Percentiles rank a stretch among this genome's conserved stretches.
Evolutionary conservation across 257 asterid genomes (phyloP).

Genomic region (Solanum raphanifolium): DNA sequence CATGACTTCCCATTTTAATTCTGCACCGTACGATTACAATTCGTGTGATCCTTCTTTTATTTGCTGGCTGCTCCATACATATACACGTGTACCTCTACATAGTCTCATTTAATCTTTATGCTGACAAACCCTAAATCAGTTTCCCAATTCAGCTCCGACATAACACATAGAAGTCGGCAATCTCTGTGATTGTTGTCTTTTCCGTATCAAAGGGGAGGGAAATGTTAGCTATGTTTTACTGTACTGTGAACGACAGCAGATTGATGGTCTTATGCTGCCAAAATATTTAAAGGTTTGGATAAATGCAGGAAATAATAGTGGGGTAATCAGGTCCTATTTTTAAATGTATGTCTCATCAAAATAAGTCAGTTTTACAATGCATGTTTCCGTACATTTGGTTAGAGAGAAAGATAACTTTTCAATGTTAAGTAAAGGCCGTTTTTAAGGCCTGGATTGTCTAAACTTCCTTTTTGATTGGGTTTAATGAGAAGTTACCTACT

Average conservation of each 20-base stretch:
- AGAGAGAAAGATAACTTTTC: neutral
- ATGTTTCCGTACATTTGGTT: neutral
- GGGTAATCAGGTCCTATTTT: neutral
- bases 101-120: neutral
- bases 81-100: neutral
- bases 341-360: neutral
- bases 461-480: neutral
- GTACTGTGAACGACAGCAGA: neutral
- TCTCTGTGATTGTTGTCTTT: neutral
- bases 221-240: neutral
- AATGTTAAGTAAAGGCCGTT: neutral
- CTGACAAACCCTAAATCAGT: neutral
- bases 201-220: neutral
- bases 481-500: neutral
- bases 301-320: neutral
- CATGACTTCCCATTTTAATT: neutral
- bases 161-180: neutral
- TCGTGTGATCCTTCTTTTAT: neutral
- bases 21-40: neutral
- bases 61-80: neutral
- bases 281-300: neutral
- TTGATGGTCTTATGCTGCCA: neutral
- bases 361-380: neutral
- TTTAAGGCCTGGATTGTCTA: neutral
- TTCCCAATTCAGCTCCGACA: neutral